Conservation (phyloP, 768 basidiomycete species). For the Lactarius sanguifluus region DNA sequence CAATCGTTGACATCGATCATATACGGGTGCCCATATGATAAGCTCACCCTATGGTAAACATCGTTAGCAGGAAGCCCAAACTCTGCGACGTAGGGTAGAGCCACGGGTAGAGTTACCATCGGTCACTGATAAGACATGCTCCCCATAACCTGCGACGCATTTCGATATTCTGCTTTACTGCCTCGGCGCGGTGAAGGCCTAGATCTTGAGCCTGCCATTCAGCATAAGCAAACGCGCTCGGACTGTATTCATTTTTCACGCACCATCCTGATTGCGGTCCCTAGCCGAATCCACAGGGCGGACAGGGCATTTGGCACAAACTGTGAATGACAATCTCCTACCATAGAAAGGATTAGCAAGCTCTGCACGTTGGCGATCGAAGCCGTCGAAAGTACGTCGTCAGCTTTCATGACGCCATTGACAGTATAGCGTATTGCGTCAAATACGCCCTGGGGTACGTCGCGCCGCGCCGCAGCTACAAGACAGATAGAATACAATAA, state of each 20-base stretch:
- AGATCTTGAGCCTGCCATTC: slow-evolving; percentile 84
- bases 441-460: slow-evolving; percentile 83
- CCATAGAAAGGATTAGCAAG: slow-evolving; percentile 81
- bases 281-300: slow-evolving; percentile 81
- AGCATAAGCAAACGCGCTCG: slow-evolving; percentile 11
- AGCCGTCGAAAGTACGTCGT: slow-evolving; percentile 88
- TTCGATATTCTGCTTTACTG: slow-evolving; percentile 80
- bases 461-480: slow-evolving; percentile 82
- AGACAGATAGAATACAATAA: slow-evolving; percentile 93
- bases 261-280: slow-evolving; percentile 92
- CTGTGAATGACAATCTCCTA: slow-evolving; percentile 87
- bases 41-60: slow-evolving; percentile 61
- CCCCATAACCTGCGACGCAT: slow-evolving; percentile 90
- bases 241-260: slow-evolving; percentile 34
- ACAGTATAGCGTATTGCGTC: slow-evolving; percentile 86
- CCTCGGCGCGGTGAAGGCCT: slow-evolving; percentile 90
- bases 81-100: background rate
- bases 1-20: slow-evolving; percentile 98
- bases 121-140: slow-evolving; percentile 89
- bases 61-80: slow-evolving; percentile 21
- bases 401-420: slow-evolving; percentile 81
- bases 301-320: slow-evolving; percentile 84
- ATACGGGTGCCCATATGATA: slow-evolving; percentile 89
- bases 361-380: slow-evolving; percentile 87
- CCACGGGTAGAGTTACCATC: slow-evolving; percentile 62